Evolutionary conservation across 108 stramenopile species (phyloP), one percentile per base, ranked within the genome.

Genomic region (Fistulifera solaris): DNA sequence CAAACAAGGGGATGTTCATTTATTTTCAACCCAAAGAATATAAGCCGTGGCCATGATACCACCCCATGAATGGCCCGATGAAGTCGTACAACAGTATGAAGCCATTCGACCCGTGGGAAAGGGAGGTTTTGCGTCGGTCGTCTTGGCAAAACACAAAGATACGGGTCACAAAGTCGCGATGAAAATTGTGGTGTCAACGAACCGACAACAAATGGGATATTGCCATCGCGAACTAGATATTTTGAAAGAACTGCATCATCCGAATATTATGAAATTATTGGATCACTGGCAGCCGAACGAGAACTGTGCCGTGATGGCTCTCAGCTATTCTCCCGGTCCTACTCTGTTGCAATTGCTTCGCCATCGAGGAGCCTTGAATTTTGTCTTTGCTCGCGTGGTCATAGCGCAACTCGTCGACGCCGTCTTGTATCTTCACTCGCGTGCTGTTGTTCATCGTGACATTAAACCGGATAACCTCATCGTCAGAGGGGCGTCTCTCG

Each of bases 361-460:
- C 25, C 64, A 77, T 44, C 67, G 66, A 19, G 87, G 87, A 17
- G 87, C 83, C 17, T 50, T 81, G 27, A 64, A 64, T 15, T 49
- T 78, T 15, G 19, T 38, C 10, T 62, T 89, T 62, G 72, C 63
- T 15, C 72, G 80, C 38, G 60, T 64, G 10, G 74, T 89, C 14
- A 52, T 75, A 21, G 68, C 71, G 7, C 87, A 89, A 52, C 26
- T 81, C 16, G 55, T 83, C 17, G 59, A 61, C 52, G 77, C 83
- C 0, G 46, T 89, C 17, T 63, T 75, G 16, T 89, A 74, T 58
- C 38, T 83, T 13, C 87, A 89, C 49, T 74, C 62, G 16, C 78
- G 73, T 31, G 83, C 70, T 2, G 83, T 89, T 22, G 58, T 89
- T 13, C 87, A 89, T 56, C 61, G 87, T 23, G 87, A 89, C 56